Evolutionary conservation across 202 grass and related monocot genomes (phyloP), one percentile per base, ranked within the genome.

Genomic region (Digitaria exilis): DNA sequence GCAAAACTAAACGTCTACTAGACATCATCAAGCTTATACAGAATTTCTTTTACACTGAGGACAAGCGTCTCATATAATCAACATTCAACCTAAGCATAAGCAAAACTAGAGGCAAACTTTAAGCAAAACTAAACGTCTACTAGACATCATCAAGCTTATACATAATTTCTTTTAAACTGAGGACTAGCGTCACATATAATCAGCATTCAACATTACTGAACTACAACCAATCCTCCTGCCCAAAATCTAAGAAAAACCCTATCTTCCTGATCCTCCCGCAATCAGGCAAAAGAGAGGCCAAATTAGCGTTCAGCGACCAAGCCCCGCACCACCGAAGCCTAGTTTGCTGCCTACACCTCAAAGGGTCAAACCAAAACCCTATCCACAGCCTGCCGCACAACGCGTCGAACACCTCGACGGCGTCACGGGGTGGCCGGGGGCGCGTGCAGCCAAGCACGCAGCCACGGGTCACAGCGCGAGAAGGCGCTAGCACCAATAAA

Each of bases 371-470:
- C 41, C 6, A 35, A 30, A 70, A 63, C 64, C 79, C 65, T 78
- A 82, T 9, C 13, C 7, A 62, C 9, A 68, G 0, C 51, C 41
- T 32, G 22, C 21, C 7, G 43, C 65, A n/a, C 73, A 65, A 83
- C n/a, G 61, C 9, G 43, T 52, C 69, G 51, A 85, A 75, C 76
- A 80, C 70, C 76, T 69, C 19, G 17, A 54, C 11, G 45, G 63
- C 71, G 12, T 22, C 41, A 15, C 29, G 4, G 25, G 4, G 35
- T 6, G 45, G 35, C 49, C 35, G 48, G 48, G n/a, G 48, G 15
- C 61, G 54, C 49, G 1, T 10, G 56, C 43, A 61, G 42, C 13
- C 56, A 29, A 64, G 61, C 50, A 17, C 31, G 21, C 30, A 48
- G 3, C 18, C 8, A 9, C 10, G 32, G 9, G 48, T 73, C 30